Evolutionary conservation across 257 asterid species (phyloP).

Genomic region (Primulina tabacum): DNA sequence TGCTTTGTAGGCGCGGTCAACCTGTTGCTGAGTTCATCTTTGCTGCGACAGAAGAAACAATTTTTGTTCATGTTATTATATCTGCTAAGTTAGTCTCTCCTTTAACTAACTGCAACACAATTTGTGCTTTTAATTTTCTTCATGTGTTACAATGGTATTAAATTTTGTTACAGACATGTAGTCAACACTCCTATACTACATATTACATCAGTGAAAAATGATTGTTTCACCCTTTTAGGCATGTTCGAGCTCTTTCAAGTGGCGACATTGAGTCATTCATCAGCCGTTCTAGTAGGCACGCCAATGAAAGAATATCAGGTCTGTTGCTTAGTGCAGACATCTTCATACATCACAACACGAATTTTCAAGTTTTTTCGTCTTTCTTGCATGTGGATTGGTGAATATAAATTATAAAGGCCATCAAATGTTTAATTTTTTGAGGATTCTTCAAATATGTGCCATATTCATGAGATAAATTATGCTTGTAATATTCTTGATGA

Average conservation of each 20-base stretch:
- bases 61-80: slow-evolving; percentile 84
- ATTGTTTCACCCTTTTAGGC: slow-evolving; percentile 50
- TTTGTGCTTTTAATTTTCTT: slow-evolving; percentile 18
- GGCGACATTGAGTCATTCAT: slow-evolving; percentile 70
- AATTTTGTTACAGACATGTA: slow-evolving; percentile 17
- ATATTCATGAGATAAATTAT: background rate
- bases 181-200: slow-evolving; percentile 7
- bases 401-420: slow-evolving; percentile 7
- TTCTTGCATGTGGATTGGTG: slow-evolving; percentile 18
- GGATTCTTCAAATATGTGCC: slow-evolving; percentile 11
- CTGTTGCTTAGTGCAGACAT: slow-evolving; percentile 24
- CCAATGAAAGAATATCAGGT: slow-evolving; percentile 70
- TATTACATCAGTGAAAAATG: slow-evolving; percentile 15
- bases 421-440: background rate
- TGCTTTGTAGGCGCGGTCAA: slow-evolving; percentile 82
- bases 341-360: slow-evolving; percentile 7
- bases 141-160: slow-evolving; percentile 13
- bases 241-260: slow-evolving; percentile 77
- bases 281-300: slow-evolving; percentile 46
- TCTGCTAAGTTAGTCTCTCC: slow-evolving; percentile 70
- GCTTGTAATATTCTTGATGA: slow-evolving; percentile 6
- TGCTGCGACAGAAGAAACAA: slow-evolving; percentile 91
- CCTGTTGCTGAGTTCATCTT: slow-evolving; percentile 93
- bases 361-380: slow-evolving; percentile 23
- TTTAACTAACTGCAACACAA: slow-evolving; percentile 10